Base-by-base conservation (phyloP, 2,329 filamentous ascomycete species). In the Calonectria honghensis region DNA sequence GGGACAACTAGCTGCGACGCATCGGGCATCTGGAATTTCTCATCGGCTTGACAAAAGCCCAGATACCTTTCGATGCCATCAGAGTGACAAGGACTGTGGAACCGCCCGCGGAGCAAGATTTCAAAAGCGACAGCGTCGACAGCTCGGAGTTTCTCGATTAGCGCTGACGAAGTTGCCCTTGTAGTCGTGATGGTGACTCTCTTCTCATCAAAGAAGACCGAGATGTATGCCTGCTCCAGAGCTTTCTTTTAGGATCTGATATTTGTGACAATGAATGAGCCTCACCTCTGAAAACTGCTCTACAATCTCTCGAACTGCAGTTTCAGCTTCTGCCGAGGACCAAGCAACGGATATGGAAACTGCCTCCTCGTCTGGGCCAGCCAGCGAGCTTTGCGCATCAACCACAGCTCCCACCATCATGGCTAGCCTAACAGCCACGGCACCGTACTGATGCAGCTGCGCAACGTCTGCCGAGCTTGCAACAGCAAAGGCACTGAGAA, bases 361-460 rank as follows among this genome's bases (percentile, higher is more conserved):
- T 41, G 57, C 24, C 14, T 11, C 57, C 6, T 41, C 7, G 48
- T 51, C 27, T 14, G 20, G 39, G 6, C 27, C 48, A 51, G 20
- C 27, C 48, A 4, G 3, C 2, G 20, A n/a, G 27, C 37, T 35
- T 41, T 61, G 32, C 4, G 31, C 64, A 27, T 67, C 64, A 29
- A 67, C 35, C 31, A 52, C 16, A 35, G 64, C 41, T 9, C 64
- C 64, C 2, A 27, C 18, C 6, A 67, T 4, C 64, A 67, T 11
- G 18, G 64, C 41, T 20, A 67, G 41, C 3, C 64, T 29, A 27
- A 67, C 20, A 13, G 64, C 64, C n/a, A 67, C 45, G 6, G 64
- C 41, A 18, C 64, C 64, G 20, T 67, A 52, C 45, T 54, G 32
- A 16, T 39, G 27, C 4, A 67, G 45, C 32, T 67, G 50, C n/a